Conservation (phyloP, 1,139 yeast species). For the Geotrichum histeridarum region DNA sequence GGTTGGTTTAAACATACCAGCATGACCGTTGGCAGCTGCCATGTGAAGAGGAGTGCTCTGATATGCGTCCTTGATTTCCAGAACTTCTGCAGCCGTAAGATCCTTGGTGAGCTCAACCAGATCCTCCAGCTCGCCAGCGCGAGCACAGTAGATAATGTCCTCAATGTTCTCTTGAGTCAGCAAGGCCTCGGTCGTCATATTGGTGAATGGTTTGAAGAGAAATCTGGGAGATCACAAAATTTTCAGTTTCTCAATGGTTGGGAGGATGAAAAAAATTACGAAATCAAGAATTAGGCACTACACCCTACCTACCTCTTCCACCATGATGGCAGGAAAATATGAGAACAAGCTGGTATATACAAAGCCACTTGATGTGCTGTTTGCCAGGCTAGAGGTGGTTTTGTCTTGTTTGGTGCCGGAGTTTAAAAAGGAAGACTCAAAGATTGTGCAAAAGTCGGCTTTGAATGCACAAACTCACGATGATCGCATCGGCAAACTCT, state of each 20-base stretch:
- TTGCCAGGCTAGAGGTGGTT: slow-evolving; percentile 10
- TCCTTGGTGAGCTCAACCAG: slow-evolving; percentile 57
- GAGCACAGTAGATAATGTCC: slow-evolving; percentile 72
- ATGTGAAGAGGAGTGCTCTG: slow-evolving; percentile 79
- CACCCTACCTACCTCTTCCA: neutral
- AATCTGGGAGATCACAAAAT: neutral
- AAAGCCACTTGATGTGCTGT: slow-evolving; percentile 15
- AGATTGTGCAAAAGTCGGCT: neutral
- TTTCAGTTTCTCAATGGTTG: neutral
- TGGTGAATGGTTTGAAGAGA: neutral
- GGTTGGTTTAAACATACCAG: slow-evolving; percentile 17
- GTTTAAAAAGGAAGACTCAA: neutral
- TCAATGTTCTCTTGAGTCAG: slow-evolving; percentile 66
- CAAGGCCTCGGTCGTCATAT: slow-evolving; percentile 13
- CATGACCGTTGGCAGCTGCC: slow-evolving; percentile 93
- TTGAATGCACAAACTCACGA: neutral
- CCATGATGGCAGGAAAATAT: slow-evolving; percentile 1
- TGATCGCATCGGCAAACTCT: slow-evolving; percentile 3
- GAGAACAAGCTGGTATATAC: slow-evolving; percentile 16
- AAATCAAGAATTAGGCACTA: too few relatives aligned
- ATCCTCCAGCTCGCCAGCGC: slow-evolving; percentile 79
- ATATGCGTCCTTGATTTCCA: slow-evolving; percentile 54
- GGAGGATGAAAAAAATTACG: neutral
- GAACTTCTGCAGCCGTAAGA: slow-evolving; percentile 23
- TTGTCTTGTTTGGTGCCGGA: slow-evolving; percentile 5